phyloP scores from a whole-genome alignment of 108 stramenopile genomes.

The Skeletonema menzelii region DNA sequence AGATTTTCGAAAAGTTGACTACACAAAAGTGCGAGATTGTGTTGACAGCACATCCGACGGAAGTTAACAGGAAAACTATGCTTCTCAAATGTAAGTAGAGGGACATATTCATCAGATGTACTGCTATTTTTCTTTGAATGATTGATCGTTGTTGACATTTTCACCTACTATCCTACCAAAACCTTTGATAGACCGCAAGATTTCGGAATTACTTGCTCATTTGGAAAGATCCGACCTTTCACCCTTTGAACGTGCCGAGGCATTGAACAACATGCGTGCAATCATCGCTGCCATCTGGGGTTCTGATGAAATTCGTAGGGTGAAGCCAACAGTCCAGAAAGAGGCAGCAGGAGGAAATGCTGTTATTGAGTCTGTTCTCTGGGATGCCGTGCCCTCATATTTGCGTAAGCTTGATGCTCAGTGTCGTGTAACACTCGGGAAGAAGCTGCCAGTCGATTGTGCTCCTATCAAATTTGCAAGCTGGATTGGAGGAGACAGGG shows the following conservation, averaged over 20 bases:
- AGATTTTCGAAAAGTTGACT: constrained; percentile 83
- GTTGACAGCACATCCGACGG: constrained; percentile 97
- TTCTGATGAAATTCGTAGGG: constrained; percentile 90
- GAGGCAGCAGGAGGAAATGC: constrained; percentile 94
- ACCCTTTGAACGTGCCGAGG: constrained; percentile 73
- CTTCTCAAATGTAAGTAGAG: constrained; percentile 50
- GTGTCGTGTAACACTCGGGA: constrained; percentile 69
- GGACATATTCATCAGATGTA: background rate
- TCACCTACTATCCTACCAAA: constrained; percentile 30
- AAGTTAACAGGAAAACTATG: constrained; percentile 83
- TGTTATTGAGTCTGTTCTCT: constrained; percentile 92
- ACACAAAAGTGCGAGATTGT: constrained; percentile 94
- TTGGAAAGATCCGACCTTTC: constrained; percentile 74
- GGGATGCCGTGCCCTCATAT: constrained; percentile 95
- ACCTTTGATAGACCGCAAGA: constrained; percentile 55
- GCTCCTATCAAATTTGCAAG: constrained; percentile 92
- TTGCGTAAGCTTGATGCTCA: constrained; percentile 92
- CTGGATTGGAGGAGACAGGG: constrained; percentile 97
- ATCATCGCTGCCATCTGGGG: constrained; percentile 82
- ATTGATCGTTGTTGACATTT: constrained; percentile 29
- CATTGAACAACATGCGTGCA: constrained; percentile 63
- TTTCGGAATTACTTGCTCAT: constrained; percentile 56
- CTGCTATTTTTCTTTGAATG: constrained; percentile 9
- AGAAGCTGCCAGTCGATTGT: constrained; percentile 79
- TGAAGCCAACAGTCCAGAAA: constrained; percentile 91